Conservation (phyloP, 2,329 filamentous ascomycete genomes). For the Thermomyces lanuginosus region DNA sequence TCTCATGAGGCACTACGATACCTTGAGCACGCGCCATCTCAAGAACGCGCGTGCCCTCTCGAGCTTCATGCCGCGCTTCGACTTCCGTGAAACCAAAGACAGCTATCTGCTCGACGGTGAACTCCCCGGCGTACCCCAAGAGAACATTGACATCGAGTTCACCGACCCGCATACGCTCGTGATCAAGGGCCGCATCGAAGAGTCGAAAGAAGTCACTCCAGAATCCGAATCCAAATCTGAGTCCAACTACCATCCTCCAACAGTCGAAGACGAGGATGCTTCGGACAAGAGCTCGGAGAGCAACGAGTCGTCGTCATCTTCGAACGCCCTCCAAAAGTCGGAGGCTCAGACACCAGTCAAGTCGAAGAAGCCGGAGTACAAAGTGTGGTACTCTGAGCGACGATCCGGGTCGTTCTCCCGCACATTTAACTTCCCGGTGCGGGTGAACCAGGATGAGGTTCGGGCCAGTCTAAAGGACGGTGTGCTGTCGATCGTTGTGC, state of each 20-base stretch:
- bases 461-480: slow-evolving; percentile 43
- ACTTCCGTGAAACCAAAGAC: slow-evolving; percentile 24
- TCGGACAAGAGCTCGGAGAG: slow-evolving; percentile 10
- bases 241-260: slow-evolving; percentile 1
- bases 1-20: slow-evolving; percentile 10
- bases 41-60: slow-evolving; percentile 10
- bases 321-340: slow-evolving; percentile 11
- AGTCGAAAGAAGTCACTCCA: no score
- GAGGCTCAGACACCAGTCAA: slow-evolving; percentile 16
- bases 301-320: no score
- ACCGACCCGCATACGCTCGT: slow-evolving; percentile 25
- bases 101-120: slow-evolving; percentile 27
- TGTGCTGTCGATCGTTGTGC: slow-evolving; percentile 37
- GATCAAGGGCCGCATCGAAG: slow-evolving; percentile 21
- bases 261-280: slow-evolving; percentile 6
- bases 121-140: slow-evolving; percentile 26
- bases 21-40: slow-evolving; percentile 2
- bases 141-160: slow-evolving; percentile 28
- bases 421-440: slow-evolving; percentile 38
- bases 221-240: background rate
- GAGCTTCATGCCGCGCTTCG: slow-evolving; percentile 25
- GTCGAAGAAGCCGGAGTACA: no score
- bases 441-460: slow-evolving; percentile 40
- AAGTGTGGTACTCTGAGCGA: slow-evolving; percentile 42
- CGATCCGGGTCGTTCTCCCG: slow-evolving; percentile 40